These are phyloP conservation scores for Aspergillus ostianus DNA, from an alignment of 495 filamentous ascomycete genomes.

Conservation along the genomic window DNA sequence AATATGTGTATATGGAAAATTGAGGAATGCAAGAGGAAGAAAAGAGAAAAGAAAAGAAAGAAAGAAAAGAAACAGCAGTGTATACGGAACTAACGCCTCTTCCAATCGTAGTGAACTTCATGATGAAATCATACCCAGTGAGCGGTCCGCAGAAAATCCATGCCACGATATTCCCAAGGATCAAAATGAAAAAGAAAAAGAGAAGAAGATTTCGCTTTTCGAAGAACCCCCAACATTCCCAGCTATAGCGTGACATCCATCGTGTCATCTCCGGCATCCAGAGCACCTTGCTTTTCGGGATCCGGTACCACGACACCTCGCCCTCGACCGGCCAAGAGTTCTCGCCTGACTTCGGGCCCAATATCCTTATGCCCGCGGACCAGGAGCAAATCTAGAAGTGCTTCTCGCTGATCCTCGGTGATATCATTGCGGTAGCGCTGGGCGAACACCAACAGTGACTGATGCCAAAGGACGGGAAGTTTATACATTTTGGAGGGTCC, in stretches of 20 bases:
- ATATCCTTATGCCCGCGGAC: slow-evolving; percentile 85
- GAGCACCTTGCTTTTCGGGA: slow-evolving; percentile 51
- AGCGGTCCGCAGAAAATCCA: background rate
- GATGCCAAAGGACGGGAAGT: slow-evolving; percentile 88
- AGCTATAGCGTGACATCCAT: slow-evolving; percentile 59
- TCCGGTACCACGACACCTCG: slow-evolving; percentile 70
- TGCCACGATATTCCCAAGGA: background rate
- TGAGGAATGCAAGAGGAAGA: background rate
- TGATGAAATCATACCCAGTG: background rate
- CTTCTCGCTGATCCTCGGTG: slow-evolving; percentile 90
- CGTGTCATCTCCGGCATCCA: slow-evolving; percentile 81
- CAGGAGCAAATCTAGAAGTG: slow-evolving; percentile 82
- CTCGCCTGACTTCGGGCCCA: slow-evolving; percentile 86
- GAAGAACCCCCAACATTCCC: background rate
- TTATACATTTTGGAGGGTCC: slow-evolving; percentile 51
- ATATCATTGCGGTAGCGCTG: slow-evolving; percentile 92
- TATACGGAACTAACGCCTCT: slow-evolving; percentile 12
- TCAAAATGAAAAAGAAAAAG: background rate
- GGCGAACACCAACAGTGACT: slow-evolving; percentile 83
- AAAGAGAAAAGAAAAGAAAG: background rate
- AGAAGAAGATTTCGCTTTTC: background rate
- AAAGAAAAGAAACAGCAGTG: background rate
- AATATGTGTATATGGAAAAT: background rate
- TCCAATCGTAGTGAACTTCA: background rate
- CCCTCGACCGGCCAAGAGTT: slow-evolving; percentile 84